Percentiles rank a stretch among this genome's conserved stretches.
These are phyloP conservation scores for Dendrobium catenatum DNA, from an alignment of 106 monocot genomes.

Conservation along the genomic window DNA sequence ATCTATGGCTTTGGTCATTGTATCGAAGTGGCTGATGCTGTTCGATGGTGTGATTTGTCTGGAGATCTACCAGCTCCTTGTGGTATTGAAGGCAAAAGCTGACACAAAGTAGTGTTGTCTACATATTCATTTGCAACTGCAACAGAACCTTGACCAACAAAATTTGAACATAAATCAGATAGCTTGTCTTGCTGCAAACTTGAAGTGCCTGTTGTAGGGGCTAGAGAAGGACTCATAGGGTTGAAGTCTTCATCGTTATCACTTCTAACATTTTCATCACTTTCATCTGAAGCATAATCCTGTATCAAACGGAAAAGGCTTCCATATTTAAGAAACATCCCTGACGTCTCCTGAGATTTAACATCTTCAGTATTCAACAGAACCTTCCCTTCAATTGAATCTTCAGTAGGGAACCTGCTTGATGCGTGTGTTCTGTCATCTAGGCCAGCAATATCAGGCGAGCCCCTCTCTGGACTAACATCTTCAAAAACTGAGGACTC, in stretches of 20 bases:
- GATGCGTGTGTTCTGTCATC: slow-evolving; percentile 11
- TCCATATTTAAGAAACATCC: slow-evolving; percentile 30
- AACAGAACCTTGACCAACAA: slow-evolving; percentile 7
- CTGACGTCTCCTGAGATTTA: slow-evolving; percentile 17
- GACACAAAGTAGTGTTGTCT: slow-evolving; percentile 6
- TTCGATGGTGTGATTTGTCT: not conserved
- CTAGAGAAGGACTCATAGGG: slow-evolving; percentile 2
- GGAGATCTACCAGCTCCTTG: slow-evolving; percentile 11
- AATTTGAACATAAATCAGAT: slow-evolving; percentile 3
- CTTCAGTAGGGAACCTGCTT: slow-evolving; percentile 1
- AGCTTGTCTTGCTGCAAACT: slow-evolving; percentile 8
- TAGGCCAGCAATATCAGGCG: slow-evolving; percentile 17
- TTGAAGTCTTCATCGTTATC: slow-evolving; percentile 9
- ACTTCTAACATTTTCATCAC: slow-evolving; percentile 28
- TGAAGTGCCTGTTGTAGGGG: slow-evolving; percentile 7
- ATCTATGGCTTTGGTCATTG: slow-evolving; percentile 5
- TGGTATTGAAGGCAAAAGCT: not conserved
- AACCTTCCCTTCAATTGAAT: slow-evolving; percentile 13
- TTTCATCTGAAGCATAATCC: slow-evolving; percentile 86
- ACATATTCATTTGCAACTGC: not conserved
- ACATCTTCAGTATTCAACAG: not conserved
- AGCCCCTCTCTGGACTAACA: slow-evolving; percentile 26
- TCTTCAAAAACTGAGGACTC: slow-evolving; percentile 30
- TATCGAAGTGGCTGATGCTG: not conserved
- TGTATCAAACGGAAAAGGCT: slow-evolving; percentile 68